Evolutionary conservation across 352 stramenopile genomes (phyloP), one percentile per base, ranked within the genome.

Genomic region (Globisporangium orthogonon): DNA sequence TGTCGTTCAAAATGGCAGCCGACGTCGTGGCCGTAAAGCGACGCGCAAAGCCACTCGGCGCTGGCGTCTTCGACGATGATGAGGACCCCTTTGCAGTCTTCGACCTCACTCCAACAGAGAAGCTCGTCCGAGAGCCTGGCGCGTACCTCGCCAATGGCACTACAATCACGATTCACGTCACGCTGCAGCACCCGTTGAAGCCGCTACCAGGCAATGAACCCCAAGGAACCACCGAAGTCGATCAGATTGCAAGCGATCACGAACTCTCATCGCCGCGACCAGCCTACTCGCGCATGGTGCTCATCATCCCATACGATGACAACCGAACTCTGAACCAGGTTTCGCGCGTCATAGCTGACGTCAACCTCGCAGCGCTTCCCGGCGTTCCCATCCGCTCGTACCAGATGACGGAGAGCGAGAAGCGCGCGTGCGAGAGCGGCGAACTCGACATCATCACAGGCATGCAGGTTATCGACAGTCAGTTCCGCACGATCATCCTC

Each of bases 281-380:
- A 1, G 28, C 31, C 50, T 97, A 96, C 52, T 76, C 76, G 31
- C 68, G 87, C 14, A 76, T 93, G 40, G 82, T 96, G 7, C 52
- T 97, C 52, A 75, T 96, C 7, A 83, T 96, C 35, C 82, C 85
- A 2, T 97, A 96, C 71, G 74, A 76, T 50, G 82, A 95, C 61
- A 67, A 64, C 1, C 41, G 35, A 13, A 74, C 70, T 14, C 67
- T 97, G 9, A 50, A 62, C 18, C 60, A 79, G 45, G 49, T 96
- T 3, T 66, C 71, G 31, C 62, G 66, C 13, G 80, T 76, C 17
- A 74, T 97, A 39, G 71, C 83, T 7, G 46, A 33, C 1, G 69
- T 95, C 29, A 97, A 97, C 55, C 51, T 63, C 3, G 54, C 54
- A 0, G 68, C 76, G 1, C 58, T 97, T 0, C 67, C 69, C 5